Evolutionary conservation across 2,329 filamentous ascomycete species (phyloP).

Genomic region (Aspergillus proliferans): DNA sequence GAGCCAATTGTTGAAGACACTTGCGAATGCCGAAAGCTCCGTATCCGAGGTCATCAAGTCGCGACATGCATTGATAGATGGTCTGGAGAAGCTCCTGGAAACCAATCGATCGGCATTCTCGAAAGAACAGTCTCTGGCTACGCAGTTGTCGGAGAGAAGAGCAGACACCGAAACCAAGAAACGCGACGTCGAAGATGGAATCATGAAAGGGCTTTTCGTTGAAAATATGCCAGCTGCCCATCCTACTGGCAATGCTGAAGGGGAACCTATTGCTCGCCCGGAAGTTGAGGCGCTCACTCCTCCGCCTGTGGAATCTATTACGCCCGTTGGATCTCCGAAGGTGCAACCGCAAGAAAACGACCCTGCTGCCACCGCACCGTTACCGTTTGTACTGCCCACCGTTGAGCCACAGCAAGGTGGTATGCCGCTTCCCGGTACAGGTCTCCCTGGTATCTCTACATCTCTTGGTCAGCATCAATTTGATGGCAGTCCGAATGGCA

Average conservation of each 20-base stretch:
- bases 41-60: conserved; percentile 86
- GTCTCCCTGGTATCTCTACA: conserved; percentile 13
- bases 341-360: conserved; percentile 26
- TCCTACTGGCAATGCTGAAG: conserved; percentile 24
- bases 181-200: conserved; percentile 80
- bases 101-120: conserved; percentile 64
- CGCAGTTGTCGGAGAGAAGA: conserved; percentile 61
- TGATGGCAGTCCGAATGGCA: conserved; percentile 19
- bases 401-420: conserved; percentile 12
- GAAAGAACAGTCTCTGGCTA: conserved; percentile 61
- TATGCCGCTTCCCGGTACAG: conserved; percentile 12
- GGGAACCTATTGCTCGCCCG: conserved; percentile 50
- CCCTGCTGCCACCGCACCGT: conserved; percentile 5
- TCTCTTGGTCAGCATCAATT: conserved; percentile 17
- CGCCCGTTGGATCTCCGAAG: conserved; percentile 46
- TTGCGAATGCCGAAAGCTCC: conserved; percentile 82
- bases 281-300: conserved; percentile 83
- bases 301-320: conserved; percentile 56
- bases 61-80: conserved; percentile 67
- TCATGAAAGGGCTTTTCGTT: conserved; percentile 73
- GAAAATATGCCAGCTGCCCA: conserved; percentile 48
- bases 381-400: conserved; percentile 14
- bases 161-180: conserved; percentile 73
- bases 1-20: conserved; percentile 78
- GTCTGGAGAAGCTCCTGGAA: conserved; percentile 74